phyloP scores from a whole-genome alignment of 1,139 yeast genomes.

The Torulaspora globosa region DNA sequence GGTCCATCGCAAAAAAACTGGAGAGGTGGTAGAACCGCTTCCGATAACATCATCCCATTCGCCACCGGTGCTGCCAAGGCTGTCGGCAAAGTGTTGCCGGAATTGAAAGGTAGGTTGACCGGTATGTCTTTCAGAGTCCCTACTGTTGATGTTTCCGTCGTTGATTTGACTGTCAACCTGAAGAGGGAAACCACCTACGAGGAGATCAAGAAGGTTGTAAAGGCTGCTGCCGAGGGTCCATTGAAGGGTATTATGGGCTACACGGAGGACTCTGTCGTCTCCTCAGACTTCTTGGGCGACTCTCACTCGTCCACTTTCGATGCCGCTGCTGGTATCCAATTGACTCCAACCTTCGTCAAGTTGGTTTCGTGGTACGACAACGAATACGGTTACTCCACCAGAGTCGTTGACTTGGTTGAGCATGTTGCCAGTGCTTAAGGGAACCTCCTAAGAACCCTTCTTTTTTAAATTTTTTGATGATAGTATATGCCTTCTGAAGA shows the following conservation, averaged over 20 bases:
- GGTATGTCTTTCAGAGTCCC: conserved; percentile 91
- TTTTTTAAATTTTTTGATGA: conserved; percentile 9
- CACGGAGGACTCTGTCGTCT: conserved; percentile 84
- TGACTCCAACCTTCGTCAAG: conserved; percentile 82
- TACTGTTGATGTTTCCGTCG: conserved; percentile 82
- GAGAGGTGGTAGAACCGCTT: conserved; percentile 95
- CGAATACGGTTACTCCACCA: conserved; percentile 86
- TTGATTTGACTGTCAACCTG: conserved; percentile 68
- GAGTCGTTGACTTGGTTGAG: conserved; percentile 82
- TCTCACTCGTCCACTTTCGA: conserved; percentile 76
- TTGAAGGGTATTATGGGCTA: conserved; percentile 74
- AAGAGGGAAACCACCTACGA: conserved; percentile 67
- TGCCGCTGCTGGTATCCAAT: conserved; percentile 79
- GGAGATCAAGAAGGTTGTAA: conserved; percentile 67
- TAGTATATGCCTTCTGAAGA: conserved; percentile 10
- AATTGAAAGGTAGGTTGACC: conserved; percentile 79
- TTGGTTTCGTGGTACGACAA: conserved; percentile 86
- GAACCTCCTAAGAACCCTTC: neutral
- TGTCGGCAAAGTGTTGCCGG: conserved; percentile 86
- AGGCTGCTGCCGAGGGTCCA: conserved; percentile 67
- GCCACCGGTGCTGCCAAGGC: conserved; percentile 93
- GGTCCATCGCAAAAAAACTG: conserved; percentile 94
- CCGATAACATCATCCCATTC: conserved; percentile 86
- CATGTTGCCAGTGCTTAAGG: conserved; percentile 54
- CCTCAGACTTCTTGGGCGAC: conserved; percentile 77